phyloP scores from a whole-genome alignment of 768 basidiomycete species.

The Clathrus columnatus region DNA sequence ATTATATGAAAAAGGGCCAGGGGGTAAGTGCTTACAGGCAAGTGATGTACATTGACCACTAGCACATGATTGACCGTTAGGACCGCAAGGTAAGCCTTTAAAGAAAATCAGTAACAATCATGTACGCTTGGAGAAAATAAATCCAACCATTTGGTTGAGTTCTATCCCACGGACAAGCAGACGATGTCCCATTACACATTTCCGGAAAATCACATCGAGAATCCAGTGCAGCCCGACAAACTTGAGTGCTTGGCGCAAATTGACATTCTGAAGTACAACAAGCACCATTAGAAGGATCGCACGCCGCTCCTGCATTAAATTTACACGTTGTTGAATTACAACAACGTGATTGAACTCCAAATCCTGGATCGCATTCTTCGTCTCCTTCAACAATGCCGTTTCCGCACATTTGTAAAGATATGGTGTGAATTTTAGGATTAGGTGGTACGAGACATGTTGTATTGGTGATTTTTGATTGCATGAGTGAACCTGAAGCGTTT shows the following conservation, averaged over 20 bases:
- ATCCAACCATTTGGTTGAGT: constrained; percentile 51
- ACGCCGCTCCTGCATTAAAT: constrained; percentile 60
- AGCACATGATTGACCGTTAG: constrained; percentile 58
- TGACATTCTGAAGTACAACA: constrained; percentile 68
- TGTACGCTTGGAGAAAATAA: neutral
- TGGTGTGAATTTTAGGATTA: constrained; percentile 32
- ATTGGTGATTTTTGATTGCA: constrained; percentile 43
- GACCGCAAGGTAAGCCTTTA: constrained; percentile 58
- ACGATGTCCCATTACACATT: constrained; percentile 66
- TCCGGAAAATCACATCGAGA: constrained; percentile 60
- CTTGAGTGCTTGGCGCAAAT: constrained; percentile 56
- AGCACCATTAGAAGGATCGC: constrained; percentile 65
- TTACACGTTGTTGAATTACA: constrained; percentile 72
- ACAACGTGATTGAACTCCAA: constrained; percentile 50
- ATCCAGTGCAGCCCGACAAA: constrained; percentile 67
- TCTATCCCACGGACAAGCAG: constrained; percentile 60
- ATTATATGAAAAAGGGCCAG: constrained; percentile 7
- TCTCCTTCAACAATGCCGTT: constrained; percentile 77
- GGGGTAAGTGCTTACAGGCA: constrained; percentile 38
- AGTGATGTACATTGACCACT: constrained; percentile 72
- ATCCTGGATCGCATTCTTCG: constrained; percentile 83
- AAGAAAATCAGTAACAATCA: constrained; percentile 10
- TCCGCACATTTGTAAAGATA: constrained; percentile 68
- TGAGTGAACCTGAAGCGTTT: constrained; percentile 44
- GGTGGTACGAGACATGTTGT: constrained; percentile 64